Evolutionary conservation across 1,139 yeast genomes (phyloP).

Genomic region (Saccharomyces pastorianus): DNA sequence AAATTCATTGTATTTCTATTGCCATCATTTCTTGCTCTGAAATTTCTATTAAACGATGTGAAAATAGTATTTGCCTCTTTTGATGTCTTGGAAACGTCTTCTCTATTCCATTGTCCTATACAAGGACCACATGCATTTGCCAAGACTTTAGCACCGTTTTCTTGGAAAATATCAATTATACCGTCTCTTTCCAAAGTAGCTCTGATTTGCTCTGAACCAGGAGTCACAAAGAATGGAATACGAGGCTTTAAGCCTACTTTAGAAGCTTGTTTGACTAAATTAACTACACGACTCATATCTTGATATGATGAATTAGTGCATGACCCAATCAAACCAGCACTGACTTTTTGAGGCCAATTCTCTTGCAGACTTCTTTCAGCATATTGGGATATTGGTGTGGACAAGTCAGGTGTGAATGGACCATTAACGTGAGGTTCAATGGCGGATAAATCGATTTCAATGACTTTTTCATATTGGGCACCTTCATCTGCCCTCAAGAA

Average conservation of each 20-base stretch:
- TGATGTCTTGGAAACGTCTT: slow-evolving; percentile 53
- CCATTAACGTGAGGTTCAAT: slow-evolving; percentile 91
- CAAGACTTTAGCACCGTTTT: too few relatives aligned
- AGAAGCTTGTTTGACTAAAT: slow-evolving; percentile 78
- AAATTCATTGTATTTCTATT: slow-evolving; percentile 95
- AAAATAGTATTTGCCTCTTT: slow-evolving; percentile 73
- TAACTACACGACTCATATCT: slow-evolving; percentile 93
- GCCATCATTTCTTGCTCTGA: slow-evolving; percentile 95
- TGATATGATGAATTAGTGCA: slow-evolving; percentile 83
- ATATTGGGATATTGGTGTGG: slow-evolving; percentile 73
- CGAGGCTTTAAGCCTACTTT: slow-evolving; percentile 82
- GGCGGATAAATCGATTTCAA: slow-evolving; percentile 66
- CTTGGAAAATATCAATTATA: too few relatives aligned
- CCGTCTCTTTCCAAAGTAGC: too few relatives aligned
- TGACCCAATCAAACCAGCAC: too few relatives aligned
- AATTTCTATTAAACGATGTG: slow-evolving; percentile 93
- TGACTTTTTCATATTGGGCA: slow-evolving; percentile 73
- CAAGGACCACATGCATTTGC: too few relatives aligned
- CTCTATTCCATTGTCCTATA: slow-evolving; percentile 50
- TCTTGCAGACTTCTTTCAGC: slow-evolving; percentile 55
- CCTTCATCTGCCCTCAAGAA: slow-evolving; percentile 74
- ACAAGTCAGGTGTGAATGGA: slow-evolving; percentile 90
- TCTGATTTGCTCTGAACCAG: slow-evolving; percentile 90
- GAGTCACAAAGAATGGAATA: slow-evolving; percentile 88
- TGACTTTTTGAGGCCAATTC: slow-evolving; percentile 61